Evolutionary conservation across 2,329 filamentous ascomycete species (phyloP), one percentile per base, ranked within the genome.

Genomic region (Hypoxylon sp.): DNA sequence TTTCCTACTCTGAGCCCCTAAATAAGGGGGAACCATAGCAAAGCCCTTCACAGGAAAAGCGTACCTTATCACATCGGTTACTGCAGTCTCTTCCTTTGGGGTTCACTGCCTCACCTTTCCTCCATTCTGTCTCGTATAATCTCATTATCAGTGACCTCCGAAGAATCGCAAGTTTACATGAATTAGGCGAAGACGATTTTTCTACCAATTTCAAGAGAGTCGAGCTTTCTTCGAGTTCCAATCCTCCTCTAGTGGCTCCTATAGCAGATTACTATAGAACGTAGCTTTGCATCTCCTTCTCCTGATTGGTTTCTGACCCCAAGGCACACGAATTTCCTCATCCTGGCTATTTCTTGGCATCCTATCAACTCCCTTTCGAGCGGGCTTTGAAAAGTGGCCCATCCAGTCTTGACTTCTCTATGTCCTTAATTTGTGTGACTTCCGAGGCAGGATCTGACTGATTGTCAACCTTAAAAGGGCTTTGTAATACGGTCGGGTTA

Each of bases 1-100:
- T 24, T 18, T 63, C 24, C 12, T 57, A 24, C 20, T 52, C n/a
- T 3, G 60, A 63, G 2, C 32, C 57, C 60, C 16, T 63, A 57
- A 5, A 57, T 44, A 40, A 52, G 57, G 1, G 60, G n/a, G n/a
- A n/a, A n/a, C n/a, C 16, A 44, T 44, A 44, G 36, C 51, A 26
- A 38, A 24, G 49, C 26, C 5, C 16, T 22, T 40, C 28, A 4
- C 40, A 46, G 16, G 8, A 45, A 18, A 45, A 24, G 18, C 52
- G 46, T 33, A n/a, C n/a, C n/a, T n/a, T n/a, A 12, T 9, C 52
- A 45, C 36, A 46, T 46, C 26, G 9, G 26, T 55, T 44, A 20
- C 16, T 46, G 40, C 40, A 36, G 30, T 22, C 8, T 14, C 16
- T 26, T 46, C 9, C 28, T 30, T 22, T 55, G 14, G 18, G 40